Conservation (phyloP, 192 early-diverging fungal genomes). For the Phlyctochytrium bullatum region DNA sequence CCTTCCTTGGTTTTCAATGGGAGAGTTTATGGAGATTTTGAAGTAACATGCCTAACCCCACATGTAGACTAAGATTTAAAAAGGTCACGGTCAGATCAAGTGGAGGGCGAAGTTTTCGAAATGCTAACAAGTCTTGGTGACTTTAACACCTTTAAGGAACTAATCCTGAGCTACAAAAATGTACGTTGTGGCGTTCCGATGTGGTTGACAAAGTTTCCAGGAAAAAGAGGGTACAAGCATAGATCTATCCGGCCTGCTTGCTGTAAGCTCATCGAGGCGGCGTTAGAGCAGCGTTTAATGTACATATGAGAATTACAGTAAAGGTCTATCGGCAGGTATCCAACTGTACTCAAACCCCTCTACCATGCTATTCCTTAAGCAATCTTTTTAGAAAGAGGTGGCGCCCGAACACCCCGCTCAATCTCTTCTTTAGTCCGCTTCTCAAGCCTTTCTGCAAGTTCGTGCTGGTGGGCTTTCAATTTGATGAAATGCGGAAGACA, state of each 20-base stretch:
- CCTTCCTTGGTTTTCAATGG: constrained; percentile 45
- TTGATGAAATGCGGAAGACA: constrained; percentile 25
- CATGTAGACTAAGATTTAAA: constrained; percentile 4
- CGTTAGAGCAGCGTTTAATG: no score
- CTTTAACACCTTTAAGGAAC: constrained; percentile 54
- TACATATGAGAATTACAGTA: no score
- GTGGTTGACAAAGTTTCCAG: constrained; percentile 6
- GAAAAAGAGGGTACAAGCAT: constrained; percentile 22
- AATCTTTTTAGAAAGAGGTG: neutral
- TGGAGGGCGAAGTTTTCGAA: constrained; percentile 59
- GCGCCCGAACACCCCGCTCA: neutral
- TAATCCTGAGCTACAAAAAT: constrained; percentile 48
- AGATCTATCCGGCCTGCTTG: constrained; percentile 27
- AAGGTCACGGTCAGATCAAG: constrained; percentile 28
- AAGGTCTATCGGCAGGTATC: neutral
- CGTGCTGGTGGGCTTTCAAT: constrained; percentile 1
- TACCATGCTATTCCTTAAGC: neutral
- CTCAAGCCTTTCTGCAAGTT: constrained; percentile 12
- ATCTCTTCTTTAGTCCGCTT: constrained; percentile 8
- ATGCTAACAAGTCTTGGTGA: constrained; percentile 47
- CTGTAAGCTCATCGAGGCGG: constrained; percentile 10
- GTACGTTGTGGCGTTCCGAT: constrained; percentile 8
- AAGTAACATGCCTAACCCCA: constrained; percentile 27
- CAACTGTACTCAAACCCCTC: neutral
- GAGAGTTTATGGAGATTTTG: constrained; percentile 40